These are phyloP conservation scores for Apiotrichum veenhuisii DNA, from an alignment of 1,284 basidiomycete genomes.

Conservation along the genomic window DNA sequence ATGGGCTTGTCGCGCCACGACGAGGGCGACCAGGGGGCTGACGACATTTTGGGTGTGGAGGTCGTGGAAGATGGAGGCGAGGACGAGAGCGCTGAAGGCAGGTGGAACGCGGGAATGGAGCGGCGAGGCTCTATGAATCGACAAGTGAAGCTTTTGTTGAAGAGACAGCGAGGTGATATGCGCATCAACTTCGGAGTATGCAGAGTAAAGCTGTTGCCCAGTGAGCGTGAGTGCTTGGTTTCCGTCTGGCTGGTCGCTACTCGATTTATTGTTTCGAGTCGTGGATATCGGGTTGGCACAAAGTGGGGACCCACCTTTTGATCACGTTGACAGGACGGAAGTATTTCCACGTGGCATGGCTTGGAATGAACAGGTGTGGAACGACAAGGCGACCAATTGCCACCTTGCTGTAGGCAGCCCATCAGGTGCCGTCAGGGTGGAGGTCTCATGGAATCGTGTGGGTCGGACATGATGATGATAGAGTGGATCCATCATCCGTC, in stretches of 20 bases:
- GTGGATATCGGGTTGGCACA: no score
- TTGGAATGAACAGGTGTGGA: no score
- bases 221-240: neutral
- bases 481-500: no score
- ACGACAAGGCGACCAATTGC: no score
- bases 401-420: no score
- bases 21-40: conserved; percentile 53
- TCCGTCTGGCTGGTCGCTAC: no score
- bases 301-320: neutral
- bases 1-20: conserved; percentile 65
- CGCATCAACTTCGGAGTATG: neutral
- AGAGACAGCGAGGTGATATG: neutral
- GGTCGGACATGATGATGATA: no score
- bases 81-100: neutral
- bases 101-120: neutral
- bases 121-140: neutral
- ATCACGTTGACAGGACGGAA: neutral
- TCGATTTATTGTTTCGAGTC: neutral
- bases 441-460: no score
- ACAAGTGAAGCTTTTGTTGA: neutral
- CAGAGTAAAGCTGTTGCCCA: neutral
- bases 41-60: conserved; percentile 7
- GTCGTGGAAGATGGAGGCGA: neutral
- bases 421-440: no score
- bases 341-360: neutral